These are phyloP conservation scores for Pyrus bretschneideri DNA, from an alignment of 306 rosid genomes.

Conservation along the genomic window DNA sequence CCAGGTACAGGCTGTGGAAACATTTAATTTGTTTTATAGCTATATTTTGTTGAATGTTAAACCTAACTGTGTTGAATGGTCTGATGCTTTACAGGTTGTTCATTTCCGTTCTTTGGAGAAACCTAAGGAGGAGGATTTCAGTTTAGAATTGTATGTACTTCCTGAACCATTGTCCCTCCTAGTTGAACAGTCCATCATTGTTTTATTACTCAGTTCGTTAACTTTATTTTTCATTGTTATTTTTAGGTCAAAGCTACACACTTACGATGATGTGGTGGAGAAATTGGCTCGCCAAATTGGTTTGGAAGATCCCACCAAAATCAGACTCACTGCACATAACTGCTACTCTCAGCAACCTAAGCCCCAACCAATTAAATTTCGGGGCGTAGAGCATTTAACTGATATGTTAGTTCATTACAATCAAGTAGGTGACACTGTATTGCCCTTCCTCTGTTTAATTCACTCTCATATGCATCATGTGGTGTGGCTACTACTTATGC, in stretches of 20 bases:
- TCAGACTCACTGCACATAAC: slow-evolving; percentile 81
- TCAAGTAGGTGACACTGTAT: slow-evolving; percentile 40
- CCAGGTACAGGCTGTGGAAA: slow-evolving; percentile 41
- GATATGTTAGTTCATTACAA: slow-evolving; percentile 75
- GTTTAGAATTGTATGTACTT: slow-evolving; percentile 68
- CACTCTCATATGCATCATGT: not conserved
- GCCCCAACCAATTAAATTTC: slow-evolving; percentile 72
- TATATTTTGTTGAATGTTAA: not conserved
- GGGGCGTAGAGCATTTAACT: slow-evolving; percentile 69
- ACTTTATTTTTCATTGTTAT: not conserved
- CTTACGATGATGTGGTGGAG: slow-evolving; percentile 65
- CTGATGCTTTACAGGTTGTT: slow-evolving; percentile 56
- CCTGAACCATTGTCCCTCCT: not conserved
- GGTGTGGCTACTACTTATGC: slow-evolving; percentile 9
- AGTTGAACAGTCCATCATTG: not conserved
- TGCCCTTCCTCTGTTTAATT: not conserved
- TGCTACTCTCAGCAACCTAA: slow-evolving; percentile 90
- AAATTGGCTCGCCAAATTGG: slow-evolving; percentile 57
- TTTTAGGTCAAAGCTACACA: slow-evolving; percentile 54
- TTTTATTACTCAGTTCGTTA: not conserved
- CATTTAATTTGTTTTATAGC: not conserved
- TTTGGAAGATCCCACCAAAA: slow-evolving; percentile 70
- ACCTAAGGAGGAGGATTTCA: slow-evolving; percentile 88
- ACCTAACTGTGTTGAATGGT: not conserved
- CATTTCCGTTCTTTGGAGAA: slow-evolving; percentile 79